Conservation (phyloP, 2,329 filamentous ascomycete species). For the Neonectria sp. region DNA sequence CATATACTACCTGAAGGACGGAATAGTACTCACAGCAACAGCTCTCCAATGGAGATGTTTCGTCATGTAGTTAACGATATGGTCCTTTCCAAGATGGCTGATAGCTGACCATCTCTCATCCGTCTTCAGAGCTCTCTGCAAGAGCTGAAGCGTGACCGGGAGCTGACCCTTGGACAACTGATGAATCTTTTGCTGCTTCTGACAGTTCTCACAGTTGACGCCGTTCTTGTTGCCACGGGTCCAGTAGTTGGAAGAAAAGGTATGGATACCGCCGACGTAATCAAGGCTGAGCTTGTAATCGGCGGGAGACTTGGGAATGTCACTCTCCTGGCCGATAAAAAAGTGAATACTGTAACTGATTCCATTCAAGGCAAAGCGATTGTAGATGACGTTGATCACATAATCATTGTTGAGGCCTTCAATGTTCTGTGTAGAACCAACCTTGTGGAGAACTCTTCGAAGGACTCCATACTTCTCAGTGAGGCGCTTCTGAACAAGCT, state of each 20-base stretch:
- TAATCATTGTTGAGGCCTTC: slow-evolving; percentile 9
- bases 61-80: too few relatives aligned
- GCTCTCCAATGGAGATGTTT: too few relatives aligned
- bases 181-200: slow-evolving; percentile 3
- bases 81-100: too few relatives aligned
- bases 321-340: slow-evolving; percentile 1
- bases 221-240: slow-evolving; percentile 8
- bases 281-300: not conserved
- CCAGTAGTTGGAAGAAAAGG: slow-evolving; percentile 14
- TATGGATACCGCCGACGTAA: slow-evolving; percentile 12
- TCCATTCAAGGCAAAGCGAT: slow-evolving; percentile 11
- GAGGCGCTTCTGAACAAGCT: too few relatives aligned
- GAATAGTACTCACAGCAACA: too few relatives aligned
- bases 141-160: slow-evolving; percentile 15
- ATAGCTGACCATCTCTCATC: too few relatives aligned
- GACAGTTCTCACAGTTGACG: slow-evolving; percentile 7
- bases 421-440: too few relatives aligned
- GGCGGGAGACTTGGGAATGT: too few relatives aligned
- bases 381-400: slow-evolving; percentile 20
- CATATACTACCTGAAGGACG: too few relatives aligned
- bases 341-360: slow-evolving; percentile 15
- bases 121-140: too few relatives aligned
- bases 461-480: too few relatives aligned
- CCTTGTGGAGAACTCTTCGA: too few relatives aligned
- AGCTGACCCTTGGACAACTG: slow-evolving; percentile 12